These are phyloP conservation scores for Penicillium nucicola DNA, from an alignment of 495 filamentous ascomycete genomes.

Conservation along the genomic window DNA sequence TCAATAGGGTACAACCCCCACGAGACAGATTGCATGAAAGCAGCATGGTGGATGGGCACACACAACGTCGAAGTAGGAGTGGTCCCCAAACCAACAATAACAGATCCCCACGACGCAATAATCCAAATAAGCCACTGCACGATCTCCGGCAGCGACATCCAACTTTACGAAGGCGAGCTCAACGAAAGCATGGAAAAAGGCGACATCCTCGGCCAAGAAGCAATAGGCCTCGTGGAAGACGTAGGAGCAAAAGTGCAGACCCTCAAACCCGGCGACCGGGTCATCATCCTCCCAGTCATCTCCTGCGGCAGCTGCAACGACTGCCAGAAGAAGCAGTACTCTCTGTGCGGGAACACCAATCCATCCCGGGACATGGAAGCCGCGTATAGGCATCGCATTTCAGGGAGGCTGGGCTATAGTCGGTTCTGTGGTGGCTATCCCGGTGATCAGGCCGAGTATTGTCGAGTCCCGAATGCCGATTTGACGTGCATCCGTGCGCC, in stretches of 20 bases:
- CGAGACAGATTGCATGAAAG: conserved; percentile 28
- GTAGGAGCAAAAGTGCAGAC: conserved; percentile 26
- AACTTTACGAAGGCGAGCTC: conserved; percentile 25
- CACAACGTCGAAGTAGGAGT: conserved; percentile 17
- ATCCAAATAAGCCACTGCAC: conserved; percentile 32
- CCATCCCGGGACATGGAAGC: conserved; percentile 55
- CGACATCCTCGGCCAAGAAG: conserved; percentile 58
- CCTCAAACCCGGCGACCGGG: conserved; percentile 32
- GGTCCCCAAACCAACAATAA: conserved; percentile 30
- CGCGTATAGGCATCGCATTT: conserved; percentile 48
- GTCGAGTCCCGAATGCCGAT: conserved; percentile 39
- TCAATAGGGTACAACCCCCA: conserved; percentile 17
- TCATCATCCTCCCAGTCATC: conserved; percentile 53
- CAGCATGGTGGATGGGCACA: conserved; percentile 26
- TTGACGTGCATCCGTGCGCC: conserved; percentile 29
- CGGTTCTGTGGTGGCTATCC: conserved; percentile 71
- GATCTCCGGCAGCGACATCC: conserved; percentile 34
- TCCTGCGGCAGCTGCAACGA: conserved; percentile 53
- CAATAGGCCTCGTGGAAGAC: conserved; percentile 33
- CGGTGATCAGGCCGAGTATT: conserved; percentile 50
- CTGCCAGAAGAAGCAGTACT: conserved; percentile 41
- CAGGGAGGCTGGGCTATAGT: conserved; percentile 24
- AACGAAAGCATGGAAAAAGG: conserved; percentile 48
- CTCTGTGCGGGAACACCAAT: conserved; percentile 71
- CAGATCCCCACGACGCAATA: conserved; percentile 31